A percentile compares a stretch with the other conserved stretches of the same genome.
phyloP scores from a whole-genome alignment of 805 yeast genomes.

The Komagataella populi region DNA sequence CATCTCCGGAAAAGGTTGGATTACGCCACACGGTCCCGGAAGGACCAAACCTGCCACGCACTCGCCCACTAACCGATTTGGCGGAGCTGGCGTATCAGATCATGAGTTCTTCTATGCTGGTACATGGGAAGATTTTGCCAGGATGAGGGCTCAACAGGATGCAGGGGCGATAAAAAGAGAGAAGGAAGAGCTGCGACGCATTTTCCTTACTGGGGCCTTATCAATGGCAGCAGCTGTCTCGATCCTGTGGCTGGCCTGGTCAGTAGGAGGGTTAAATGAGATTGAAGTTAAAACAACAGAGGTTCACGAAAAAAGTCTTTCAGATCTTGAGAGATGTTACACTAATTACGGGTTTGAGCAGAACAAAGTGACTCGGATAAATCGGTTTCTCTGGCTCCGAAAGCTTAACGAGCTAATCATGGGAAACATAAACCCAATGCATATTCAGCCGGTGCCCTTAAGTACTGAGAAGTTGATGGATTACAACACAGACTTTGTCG shows the following conservation, averaged over 20 bases:
- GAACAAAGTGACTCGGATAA: conserved; percentile 33
- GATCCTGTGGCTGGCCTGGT: conserved; percentile 15
- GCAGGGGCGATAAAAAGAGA: conserved; percentile 10
- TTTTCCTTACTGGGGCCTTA: conserved; percentile 12
- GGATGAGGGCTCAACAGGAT: conserved; percentile 7
- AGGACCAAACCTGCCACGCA: not conserved
- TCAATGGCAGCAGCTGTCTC: conserved; percentile 13
- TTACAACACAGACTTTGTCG: conserved; percentile 6
- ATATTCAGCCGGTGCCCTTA: not conserved
- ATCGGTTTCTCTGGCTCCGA: conserved; percentile 46
- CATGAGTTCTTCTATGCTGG: conserved; percentile 46
- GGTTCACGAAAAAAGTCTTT: conserved; percentile 25
- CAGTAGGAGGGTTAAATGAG: conserved; percentile 26
- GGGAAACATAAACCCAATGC: not conserved
- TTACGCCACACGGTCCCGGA: conserved; percentile 3
- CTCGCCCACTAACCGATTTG: not conserved
- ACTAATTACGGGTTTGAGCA: conserved; percentile 39
- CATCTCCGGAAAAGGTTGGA: conserved; percentile 31
- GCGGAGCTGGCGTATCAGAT: conserved; percentile 2
- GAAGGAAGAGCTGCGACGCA: conserved; percentile 15
- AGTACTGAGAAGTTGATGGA: conserved; percentile 9
- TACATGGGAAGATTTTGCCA: conserved; percentile 49
- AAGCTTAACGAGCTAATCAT: conserved; percentile 13
- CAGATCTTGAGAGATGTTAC: conserved; percentile 26
- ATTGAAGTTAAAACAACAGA: conserved; percentile 11